Evolutionary conservation across 2,329 filamentous ascomycete genomes (phyloP).

Genomic region (Phialemonium atrogriseum): DNA sequence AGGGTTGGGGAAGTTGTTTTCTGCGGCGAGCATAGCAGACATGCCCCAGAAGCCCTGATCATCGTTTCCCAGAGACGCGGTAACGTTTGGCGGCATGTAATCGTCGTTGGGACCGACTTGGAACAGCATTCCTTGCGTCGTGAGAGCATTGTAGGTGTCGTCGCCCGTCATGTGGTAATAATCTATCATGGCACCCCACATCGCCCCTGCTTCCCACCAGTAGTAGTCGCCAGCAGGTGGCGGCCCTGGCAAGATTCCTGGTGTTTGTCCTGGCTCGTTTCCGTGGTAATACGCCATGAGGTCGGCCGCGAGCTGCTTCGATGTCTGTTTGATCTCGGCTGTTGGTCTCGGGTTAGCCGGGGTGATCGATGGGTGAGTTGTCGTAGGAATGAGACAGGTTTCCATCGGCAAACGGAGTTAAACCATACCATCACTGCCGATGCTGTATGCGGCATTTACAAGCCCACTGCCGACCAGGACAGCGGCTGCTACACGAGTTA

Average conservation of each 20-base stretch:
- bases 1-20: conserved; percentile 55
- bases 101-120: conserved; percentile 48
- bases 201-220: conserved; percentile 66
- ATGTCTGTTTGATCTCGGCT: conserved; percentile 15
- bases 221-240: conserved; percentile 52
- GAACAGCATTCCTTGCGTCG: conserved; percentile 47
- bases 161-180: conserved; percentile 65
- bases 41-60: conserved; percentile 67
- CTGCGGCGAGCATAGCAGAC: conserved; percentile 59
- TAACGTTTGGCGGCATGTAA: conserved; percentile 54
- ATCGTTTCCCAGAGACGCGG: conserved; percentile 53
- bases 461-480: conserved; percentile 1
- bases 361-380: too few species aligned
- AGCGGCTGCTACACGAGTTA: not conserved
- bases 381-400: not conserved
- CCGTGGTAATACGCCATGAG: conserved; percentile 17
- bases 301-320: conserved; percentile 16
- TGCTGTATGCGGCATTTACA: conserved; percentile 2
- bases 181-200: conserved; percentile 62
- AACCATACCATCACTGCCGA: not conserved
- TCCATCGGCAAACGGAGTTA: too few species aligned
- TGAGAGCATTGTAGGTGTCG: conserved; percentile 49
- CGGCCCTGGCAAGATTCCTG: conserved; percentile 49
- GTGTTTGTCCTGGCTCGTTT: conserved; percentile 35
- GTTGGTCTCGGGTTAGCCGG: not conserved